These are phyloP conservation scores for Handroanthus guayacan DNA, from an alignment of 257 asterid genomes.

Conservation along the genomic window DNA sequence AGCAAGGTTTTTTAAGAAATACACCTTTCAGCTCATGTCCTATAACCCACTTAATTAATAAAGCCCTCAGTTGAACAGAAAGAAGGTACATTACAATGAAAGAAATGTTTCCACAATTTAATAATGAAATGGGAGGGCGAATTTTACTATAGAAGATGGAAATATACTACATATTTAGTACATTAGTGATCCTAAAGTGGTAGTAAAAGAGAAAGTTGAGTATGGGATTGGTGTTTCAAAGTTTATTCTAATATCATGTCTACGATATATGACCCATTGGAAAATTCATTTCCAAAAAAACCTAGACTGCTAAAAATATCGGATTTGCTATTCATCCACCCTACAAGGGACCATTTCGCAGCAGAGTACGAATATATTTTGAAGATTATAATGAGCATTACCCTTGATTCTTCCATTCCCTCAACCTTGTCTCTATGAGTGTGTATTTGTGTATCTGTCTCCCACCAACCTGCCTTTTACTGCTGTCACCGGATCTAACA, in stretches of 20 bases:
- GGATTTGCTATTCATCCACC: background rate
- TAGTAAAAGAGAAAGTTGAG: background rate
- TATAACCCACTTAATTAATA: background rate
- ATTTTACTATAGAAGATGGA: background rate
- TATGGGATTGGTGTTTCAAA: background rate
- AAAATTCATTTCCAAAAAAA: background rate
- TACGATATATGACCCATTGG: too few relatives aligned
- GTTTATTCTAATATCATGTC: background rate
- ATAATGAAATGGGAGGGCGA: background rate
- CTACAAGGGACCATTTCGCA: background rate
- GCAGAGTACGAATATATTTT: background rate
- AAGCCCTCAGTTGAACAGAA: background rate
- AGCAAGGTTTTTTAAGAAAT: background rate
- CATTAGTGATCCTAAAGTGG: background rate
- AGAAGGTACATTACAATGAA: background rate
- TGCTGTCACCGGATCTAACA: background rate
- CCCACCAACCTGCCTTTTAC: background rate
- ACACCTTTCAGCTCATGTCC: background rate
- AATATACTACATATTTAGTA: background rate
- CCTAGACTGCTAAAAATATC: background rate
- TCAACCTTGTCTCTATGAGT: background rate
- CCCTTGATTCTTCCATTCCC: too few relatives aligned
- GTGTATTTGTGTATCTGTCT: background rate
- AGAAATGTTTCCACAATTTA: background rate
- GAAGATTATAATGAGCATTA: background rate